Evolutionary conservation across 805 yeast species (phyloP), one percentile per base, ranked within the genome.

Genomic region (Candida schatavii): DNA sequence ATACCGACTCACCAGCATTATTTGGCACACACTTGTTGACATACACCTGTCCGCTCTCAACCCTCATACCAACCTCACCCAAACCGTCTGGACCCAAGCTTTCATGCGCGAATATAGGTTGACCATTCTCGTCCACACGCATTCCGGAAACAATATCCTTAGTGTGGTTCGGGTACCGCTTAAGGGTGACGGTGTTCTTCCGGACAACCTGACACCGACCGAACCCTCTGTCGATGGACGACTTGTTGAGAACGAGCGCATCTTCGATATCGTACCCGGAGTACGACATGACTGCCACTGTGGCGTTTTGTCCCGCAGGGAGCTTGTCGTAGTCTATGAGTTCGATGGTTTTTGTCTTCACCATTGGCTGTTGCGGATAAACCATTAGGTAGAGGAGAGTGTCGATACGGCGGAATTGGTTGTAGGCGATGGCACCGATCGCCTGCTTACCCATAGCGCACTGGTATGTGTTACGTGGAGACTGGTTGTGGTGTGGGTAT

Each of bases 341-440:
- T 67, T 93, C 99, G 51, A 93, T 93, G 0, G 99, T 93, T 61
- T 89, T 88, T 3, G 98, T 89, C 68, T 93, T 93, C 21, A 93
- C 99, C 98, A 93, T 88, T 0, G 99, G 99, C 62, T 93, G 98
- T 66, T 93, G 98, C 3, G 99, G 99, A 59, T 93, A 93, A n/a
- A 89, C 96, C 96, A 93, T 87, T 49, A 93, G 73, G 58, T 93
- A 93, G 49, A 93, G 71, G 57, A 93, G 68, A 1, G 99, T 93
- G 59, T 93, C 99, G 51, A 93, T 91, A 64, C 99, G 83, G 59
- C 88, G 79, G 69, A 93, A 87, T 67, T 93, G 99, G 64, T 93
- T 93, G 62, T 93, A 93, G 9, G 95, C 97, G 66, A 93, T 93
- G 2, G 98, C 98, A 52, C 99, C 99, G 64, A 93, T 91, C n/a